phyloP scores from a whole-genome alignment of 257 asterid genomes.

The Schizonepeta tenuifolia region DNA sequence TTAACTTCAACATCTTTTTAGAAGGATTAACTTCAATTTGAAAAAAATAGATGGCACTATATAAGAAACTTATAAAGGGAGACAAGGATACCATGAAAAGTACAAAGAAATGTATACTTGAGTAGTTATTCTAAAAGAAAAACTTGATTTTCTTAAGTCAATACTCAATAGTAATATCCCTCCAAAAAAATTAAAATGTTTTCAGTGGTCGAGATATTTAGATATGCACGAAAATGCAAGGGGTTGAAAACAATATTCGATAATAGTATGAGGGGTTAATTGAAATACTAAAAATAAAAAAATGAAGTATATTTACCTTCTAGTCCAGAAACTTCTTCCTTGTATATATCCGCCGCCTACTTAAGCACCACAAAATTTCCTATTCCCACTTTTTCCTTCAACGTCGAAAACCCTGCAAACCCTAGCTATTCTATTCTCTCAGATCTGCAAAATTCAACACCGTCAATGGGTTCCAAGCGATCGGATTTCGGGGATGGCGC shows the following conservation, averaged over 20 bases:
- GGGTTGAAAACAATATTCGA: background rate
- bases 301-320: background rate
- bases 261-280: background rate
- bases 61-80: too few species aligned
- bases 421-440: conserved; percentile 42
- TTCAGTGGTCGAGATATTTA: too few species aligned
- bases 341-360: conserved; percentile 18
- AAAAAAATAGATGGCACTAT: too few species aligned
- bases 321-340: conserved; percentile 28
- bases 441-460: conserved; percentile 45
- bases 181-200: too few species aligned
- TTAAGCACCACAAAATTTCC: conserved; percentile 12
- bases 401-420: conserved; percentile 55
- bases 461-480: conserved; percentile 75
- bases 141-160: too few species aligned
- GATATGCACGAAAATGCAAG: background rate
- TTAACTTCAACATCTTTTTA: too few species aligned
- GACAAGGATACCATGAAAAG: too few species aligned
- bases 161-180: too few species aligned
- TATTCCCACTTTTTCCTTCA: background rate
- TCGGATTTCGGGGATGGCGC: conserved; percentile 91
- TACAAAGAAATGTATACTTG: too few species aligned
- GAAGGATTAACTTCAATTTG: too few species aligned
- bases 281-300: background rate
- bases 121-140: too few species aligned